Conservation (phyloP, 768 basidiomycete genomes). For the Cubamyces sp. region DNA sequence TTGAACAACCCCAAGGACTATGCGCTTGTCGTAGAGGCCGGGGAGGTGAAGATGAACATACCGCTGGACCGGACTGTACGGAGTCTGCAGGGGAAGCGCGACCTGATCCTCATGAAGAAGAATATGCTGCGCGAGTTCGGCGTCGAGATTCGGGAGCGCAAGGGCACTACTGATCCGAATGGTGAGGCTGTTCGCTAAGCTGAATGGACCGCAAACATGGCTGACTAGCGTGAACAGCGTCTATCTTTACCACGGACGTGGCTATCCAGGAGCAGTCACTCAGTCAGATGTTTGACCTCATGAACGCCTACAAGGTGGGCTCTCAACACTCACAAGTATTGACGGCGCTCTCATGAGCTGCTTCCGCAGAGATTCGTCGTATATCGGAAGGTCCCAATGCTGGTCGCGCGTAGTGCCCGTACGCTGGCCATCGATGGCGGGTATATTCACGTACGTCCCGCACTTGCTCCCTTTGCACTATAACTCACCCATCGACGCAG, state of each 20-base stretch:
- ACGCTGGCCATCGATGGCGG: conserved; percentile 93
- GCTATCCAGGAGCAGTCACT: conserved; percentile 65
- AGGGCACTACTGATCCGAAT: conserved; percentile 88
- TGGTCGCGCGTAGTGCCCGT: conserved; percentile 88
- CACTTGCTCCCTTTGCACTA: background rate
- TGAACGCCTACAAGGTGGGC: conserved; percentile 82
- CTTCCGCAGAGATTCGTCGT: conserved; percentile 79
- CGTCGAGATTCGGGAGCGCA: conserved; percentile 65
- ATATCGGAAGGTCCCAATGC: conserved; percentile 93
- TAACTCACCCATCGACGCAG: conserved; percentile 42
- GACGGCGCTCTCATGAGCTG: background rate
- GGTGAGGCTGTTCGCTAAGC: conserved; percentile 48
- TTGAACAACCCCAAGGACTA: conserved; percentile 77
- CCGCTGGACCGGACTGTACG: conserved; percentile 97
- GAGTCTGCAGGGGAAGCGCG: conserved; percentile 85
- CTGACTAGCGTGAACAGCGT: conserved; percentile 53
- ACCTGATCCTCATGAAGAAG: conserved; percentile 79
- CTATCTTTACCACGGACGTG: conserved; percentile 75
- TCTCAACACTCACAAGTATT: background rate
- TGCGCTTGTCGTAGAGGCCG: conserved; percentile 66
- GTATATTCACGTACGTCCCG: conserved; percentile 76
- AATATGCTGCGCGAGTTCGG: conserved; percentile 76
- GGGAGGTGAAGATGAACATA: conserved; percentile 72
- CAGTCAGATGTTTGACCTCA: conserved; percentile 73
- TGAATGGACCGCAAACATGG: too few species aligned